Conservation (phyloP, 2,329 filamentous ascomycete species). For the Falciphora oryzae region DNA sequence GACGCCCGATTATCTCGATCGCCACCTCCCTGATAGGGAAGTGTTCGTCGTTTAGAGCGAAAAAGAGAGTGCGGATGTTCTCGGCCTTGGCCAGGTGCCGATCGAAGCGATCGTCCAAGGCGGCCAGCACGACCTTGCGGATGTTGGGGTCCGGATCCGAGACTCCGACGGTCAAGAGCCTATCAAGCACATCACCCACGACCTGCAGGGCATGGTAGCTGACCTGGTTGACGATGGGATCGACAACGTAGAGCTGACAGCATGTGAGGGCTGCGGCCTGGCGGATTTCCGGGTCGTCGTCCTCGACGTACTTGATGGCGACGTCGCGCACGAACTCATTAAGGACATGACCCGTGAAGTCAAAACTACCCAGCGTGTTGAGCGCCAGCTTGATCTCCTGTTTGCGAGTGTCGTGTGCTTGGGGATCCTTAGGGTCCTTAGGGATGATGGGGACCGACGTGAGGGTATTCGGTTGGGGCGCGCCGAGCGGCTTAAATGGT, state of each 20-base stretch:
- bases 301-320: conserved; percentile 95
- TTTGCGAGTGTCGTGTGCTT: conserved; percentile 74
- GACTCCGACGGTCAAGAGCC: conserved; percentile 87
- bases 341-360: conserved; percentile 85
- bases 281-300: conserved; percentile 87
- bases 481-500: conserved; percentile 86
- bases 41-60: conserved; percentile 90
- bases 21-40: conserved; percentile 91
- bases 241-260: conserved; percentile 93
- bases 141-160: conserved; percentile 89
- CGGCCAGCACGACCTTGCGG: conserved; percentile 78
- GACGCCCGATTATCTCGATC: conserved; percentile 90
- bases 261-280: conserved; percentile 94
- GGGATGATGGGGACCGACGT: conserved; percentile 75
- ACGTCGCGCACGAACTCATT: conserved; percentile 99
- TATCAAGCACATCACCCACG: conserved; percentile 96
- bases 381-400: conserved; percentile 87
- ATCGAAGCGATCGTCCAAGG: conserved; percentile 90
- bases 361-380: conserved; percentile 95
- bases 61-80: conserved; percentile 91
- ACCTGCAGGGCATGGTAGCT: conserved; percentile 96
- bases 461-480: conserved; percentile 76
- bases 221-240: conserved; percentile 96
- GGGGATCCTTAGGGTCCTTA: conserved; percentile 79
- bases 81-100: conserved; percentile 95